phyloP scores from a whole-genome alignment of 2,329 filamentous ascomycete genomes.

The Ophidiomyces ophidiicola region DNA sequence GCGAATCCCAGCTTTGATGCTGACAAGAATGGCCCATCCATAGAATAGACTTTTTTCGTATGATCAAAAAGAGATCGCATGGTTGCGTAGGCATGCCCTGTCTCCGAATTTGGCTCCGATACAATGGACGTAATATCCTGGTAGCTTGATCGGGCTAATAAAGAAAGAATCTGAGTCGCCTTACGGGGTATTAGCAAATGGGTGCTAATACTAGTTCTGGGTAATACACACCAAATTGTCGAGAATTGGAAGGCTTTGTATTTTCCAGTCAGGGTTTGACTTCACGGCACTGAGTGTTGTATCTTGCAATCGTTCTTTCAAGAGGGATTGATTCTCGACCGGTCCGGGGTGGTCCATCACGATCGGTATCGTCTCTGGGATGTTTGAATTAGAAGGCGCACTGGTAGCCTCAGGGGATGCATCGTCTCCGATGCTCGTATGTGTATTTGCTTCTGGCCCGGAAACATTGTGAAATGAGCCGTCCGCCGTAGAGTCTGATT shows the following conservation, averaged over 20 bases:
- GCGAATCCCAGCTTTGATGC: slow-evolving; percentile 41
- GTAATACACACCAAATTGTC: slow-evolving; percentile 44
- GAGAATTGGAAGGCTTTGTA: slow-evolving; percentile 49
- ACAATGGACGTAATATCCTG: slow-evolving; percentile 47
- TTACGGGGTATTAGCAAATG: slow-evolving; percentile 20
- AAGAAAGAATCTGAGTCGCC: slow-evolving; percentile 48
- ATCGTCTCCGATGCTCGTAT: background rate
- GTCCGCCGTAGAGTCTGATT: no score
- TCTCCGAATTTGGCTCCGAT: slow-evolving; percentile 42
- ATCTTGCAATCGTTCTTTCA: slow-evolving; percentile 25
- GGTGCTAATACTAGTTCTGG: background rate
- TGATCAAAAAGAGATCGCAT: slow-evolving; percentile 52
- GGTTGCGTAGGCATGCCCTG: slow-evolving; percentile 50
- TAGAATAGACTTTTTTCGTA: slow-evolving; percentile 49
- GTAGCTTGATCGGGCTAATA: slow-evolving; percentile 45
- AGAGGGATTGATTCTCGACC: slow-evolving; percentile 29
- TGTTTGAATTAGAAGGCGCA: slow-evolving; percentile 17
- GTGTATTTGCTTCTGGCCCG: background rate
- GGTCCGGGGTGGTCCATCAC: slow-evolving; percentile 35
- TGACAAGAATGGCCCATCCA: slow-evolving; percentile 45
- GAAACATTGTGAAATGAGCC: slow-evolving; percentile 2
- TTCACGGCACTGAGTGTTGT: slow-evolving; percentile 30
- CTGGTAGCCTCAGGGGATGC: background rate
- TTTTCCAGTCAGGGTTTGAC: slow-evolving; percentile 39
- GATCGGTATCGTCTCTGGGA: slow-evolving; percentile 31